phyloP scores from a whole-genome alignment of 129 eudicot species.

The Flaveria ramosissima region DNA sequence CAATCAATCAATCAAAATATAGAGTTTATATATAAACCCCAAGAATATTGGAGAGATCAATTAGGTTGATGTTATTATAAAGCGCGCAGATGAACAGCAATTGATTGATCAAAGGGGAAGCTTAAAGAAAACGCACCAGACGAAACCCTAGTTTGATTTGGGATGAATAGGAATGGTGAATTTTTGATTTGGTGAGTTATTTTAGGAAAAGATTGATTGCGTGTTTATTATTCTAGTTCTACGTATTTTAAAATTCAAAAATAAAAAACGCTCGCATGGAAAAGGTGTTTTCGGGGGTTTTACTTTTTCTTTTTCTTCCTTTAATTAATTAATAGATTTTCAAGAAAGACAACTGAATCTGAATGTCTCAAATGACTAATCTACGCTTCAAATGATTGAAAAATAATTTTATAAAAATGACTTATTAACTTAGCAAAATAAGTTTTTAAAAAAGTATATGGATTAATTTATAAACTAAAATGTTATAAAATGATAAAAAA shows the following conservation, averaged over 20 bases:
- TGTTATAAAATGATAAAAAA: too few relatives aligned
- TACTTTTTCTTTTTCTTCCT: background rate
- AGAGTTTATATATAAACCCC: background rate
- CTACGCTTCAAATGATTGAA: too few relatives aligned
- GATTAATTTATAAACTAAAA: too few relatives aligned
- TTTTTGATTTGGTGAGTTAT: conserved; percentile 11
- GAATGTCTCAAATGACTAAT: too few relatives aligned
- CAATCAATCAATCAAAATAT: background rate
- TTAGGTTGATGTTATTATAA: background rate
- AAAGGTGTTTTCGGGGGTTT: background rate
- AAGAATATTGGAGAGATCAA: background rate
- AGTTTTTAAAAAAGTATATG: too few relatives aligned
- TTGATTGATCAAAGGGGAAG: conserved; percentile 9
- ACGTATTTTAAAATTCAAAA: too few relatives aligned
- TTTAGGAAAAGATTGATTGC: background rate
- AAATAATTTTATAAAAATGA: too few relatives aligned
- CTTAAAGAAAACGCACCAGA: conserved; percentile 36
- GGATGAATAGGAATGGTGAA: background rate
- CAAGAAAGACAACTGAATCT: too few relatives aligned
- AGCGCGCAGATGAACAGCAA: background rate
- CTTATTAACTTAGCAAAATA: too few relatives aligned
- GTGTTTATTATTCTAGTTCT: background rate
- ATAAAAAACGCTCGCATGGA: too few relatives aligned
- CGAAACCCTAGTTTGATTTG: conserved; percentile 25
- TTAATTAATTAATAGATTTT: too few relatives aligned